Conservation (phyloP, 1,284 basidiomycete species). For the Ceratobasidium sp. region DNA sequence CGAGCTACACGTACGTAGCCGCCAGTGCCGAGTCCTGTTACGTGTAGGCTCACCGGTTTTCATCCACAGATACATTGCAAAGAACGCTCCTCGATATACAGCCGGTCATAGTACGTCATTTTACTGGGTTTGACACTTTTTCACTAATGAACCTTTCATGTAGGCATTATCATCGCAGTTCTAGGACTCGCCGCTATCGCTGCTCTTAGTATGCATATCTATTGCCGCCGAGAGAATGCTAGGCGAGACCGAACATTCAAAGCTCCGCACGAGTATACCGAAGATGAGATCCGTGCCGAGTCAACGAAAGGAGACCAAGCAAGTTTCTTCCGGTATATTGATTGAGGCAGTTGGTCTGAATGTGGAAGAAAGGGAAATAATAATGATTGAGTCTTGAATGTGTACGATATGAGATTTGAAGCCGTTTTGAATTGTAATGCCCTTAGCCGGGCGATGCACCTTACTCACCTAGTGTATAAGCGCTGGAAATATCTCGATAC, state of each 20-base stretch:
- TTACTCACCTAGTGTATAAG: too few relatives aligned
- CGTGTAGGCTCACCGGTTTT: not conserved
- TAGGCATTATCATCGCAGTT: constrained; percentile 24
- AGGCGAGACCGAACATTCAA: constrained; percentile 33
- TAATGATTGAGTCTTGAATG: too few relatives aligned
- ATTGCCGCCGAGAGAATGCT: constrained; percentile 29
- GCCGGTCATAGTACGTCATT: constrained; percentile 24
- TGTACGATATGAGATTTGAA: too few relatives aligned
- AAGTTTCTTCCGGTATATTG: constrained; percentile 36
- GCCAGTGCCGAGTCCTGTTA: not conserved
- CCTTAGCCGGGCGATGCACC: too few relatives aligned
- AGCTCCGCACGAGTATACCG: constrained; percentile 17
- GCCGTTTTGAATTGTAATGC: too few relatives aligned
- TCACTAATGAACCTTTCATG: not conserved
- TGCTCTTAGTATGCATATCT: constrained; percentile 18
- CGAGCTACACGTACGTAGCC: constrained; percentile 50
- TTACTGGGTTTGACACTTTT: too few relatives aligned
- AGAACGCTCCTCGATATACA: constrained; percentile 32
- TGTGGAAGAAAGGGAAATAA: too few relatives aligned
- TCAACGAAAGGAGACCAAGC: constrained; percentile 16
- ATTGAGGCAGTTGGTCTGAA: not conserved
- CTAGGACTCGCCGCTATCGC: constrained; percentile 18
- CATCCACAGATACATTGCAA: constrained; percentile 24
- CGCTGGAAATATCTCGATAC: too few relatives aligned
- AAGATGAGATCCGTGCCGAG: constrained; percentile 15